Evolutionary conservation across 2,329 filamentous ascomycete species (phyloP).

Genomic region (Ophiocordyceps camponoti-leonardi): DNA sequence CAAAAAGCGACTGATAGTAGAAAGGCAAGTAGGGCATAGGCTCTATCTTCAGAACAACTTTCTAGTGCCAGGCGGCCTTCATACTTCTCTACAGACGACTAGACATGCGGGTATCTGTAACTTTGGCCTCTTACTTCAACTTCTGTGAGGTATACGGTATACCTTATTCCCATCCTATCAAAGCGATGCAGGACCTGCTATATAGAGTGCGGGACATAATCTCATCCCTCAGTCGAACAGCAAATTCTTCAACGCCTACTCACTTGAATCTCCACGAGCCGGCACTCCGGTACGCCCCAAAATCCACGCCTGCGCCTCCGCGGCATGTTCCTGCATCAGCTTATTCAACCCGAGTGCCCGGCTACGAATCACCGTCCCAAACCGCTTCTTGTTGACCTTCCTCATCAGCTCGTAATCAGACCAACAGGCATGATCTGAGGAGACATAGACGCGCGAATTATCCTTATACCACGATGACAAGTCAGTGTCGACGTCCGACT

Average conservation of each 20-base stretch:
- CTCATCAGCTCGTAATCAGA: slow-evolving; percentile 38
- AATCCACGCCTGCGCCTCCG: slow-evolving; percentile 36
- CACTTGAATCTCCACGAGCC: slow-evolving; percentile 26
- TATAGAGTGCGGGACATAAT: background rate
- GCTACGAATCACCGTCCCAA: slow-evolving; percentile 39
- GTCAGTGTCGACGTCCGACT: slow-evolving; percentile 57
- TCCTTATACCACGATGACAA: slow-evolving; percentile 70
- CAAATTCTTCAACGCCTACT: slow-evolving; percentile 19
- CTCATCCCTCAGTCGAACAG: background rate
- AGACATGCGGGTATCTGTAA: too few species aligned
- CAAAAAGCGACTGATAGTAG: too few species aligned
- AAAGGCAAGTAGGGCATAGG: background rate
- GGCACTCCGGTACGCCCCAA: slow-evolving; percentile 16
- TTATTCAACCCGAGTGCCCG: slow-evolving; percentile 27
- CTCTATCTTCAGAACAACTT: too few species aligned
- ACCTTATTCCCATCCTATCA: too few species aligned
- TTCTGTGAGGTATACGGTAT: too few species aligned
- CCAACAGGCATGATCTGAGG: slow-evolving; percentile 62
- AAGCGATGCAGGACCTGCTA: too few species aligned
- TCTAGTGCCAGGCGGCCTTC: too few species aligned
- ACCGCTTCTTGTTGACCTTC: slow-evolving; percentile 42
- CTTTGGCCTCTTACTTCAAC: too few species aligned
- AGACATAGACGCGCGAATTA: slow-evolving; percentile 66
- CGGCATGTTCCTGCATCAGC: slow-evolving; percentile 39
- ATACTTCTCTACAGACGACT: too few species aligned